These are phyloP conservation scores for Sporopachydermia lactativora DNA, from an alignment of 805 yeast species.

Conservation along the genomic window DNA sequence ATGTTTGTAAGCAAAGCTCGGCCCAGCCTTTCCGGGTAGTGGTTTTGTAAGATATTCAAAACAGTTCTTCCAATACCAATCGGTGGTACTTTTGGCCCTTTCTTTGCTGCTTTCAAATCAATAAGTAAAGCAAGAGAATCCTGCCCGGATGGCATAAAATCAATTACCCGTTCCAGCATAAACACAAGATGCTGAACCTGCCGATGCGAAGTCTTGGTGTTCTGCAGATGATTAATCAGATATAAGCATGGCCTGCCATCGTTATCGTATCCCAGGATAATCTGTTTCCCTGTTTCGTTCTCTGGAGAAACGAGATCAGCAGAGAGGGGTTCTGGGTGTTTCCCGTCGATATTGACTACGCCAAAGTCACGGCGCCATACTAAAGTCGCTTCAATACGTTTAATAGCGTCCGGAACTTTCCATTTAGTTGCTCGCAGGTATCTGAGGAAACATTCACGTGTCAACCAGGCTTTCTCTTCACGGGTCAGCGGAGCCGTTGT, in stretches of 20 bases:
- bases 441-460: conserved; percentile 81
- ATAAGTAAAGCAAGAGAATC: conserved; percentile 84
- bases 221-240: conserved; percentile 89
- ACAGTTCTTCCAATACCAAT: conserved; percentile 83
- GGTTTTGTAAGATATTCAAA: conserved; percentile 85
- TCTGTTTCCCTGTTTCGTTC: conserved; percentile 85
- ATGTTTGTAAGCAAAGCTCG: conserved; percentile 84
- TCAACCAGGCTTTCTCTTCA: conserved; percentile 81
- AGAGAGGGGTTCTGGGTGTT: conserved; percentile 38
- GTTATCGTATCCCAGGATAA: conserved; percentile 81
- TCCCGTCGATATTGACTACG: conserved; percentile 23
- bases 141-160: conserved; percentile 93
- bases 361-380: conserved; percentile 96
- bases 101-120: conserved; percentile 74
- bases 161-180: conserved; percentile 85
- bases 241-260: conserved; percentile 87
- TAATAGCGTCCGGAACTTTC: conserved; percentile 56
- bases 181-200: conserved; percentile 95
- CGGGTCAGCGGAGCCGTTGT: conserved; percentile 23
- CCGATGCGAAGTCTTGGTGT: conserved; percentile 76
- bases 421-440: conserved; percentile 92
- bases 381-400: conserved; percentile 60
- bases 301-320: conserved; percentile 46
- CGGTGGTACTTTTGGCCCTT: conserved; percentile 67
- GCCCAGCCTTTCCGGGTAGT: conserved; percentile 94